Evolutionary conservation across 805 yeast genomes (phyloP), one percentile per base, ranked within the genome.

Genomic region (Ogataea zsoltii): DNA sequence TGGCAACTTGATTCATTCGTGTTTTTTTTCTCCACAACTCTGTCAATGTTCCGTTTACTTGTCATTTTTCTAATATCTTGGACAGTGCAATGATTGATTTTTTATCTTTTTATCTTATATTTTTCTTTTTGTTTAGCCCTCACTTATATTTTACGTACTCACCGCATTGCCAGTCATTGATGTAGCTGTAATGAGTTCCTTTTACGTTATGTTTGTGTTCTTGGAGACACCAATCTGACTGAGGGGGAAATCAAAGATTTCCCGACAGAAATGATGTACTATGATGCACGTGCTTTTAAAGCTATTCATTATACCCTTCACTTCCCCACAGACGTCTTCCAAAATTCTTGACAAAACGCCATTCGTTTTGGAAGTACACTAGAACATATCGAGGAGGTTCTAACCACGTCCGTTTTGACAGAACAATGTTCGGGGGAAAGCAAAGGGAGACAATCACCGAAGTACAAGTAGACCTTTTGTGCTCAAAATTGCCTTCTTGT

Each of bases 141-240:
- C 31, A 7, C 31, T 28, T 28, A n/a, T 12, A 28, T 11, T 23
- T 35, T 17, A 35, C 21, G 38, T 21, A 16, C 12, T 19, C 16
- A 18, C 25, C 6, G 37, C 26, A 33, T 33, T 33, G 16, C 11
- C 37, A 19, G n/a, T 16, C 10, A 12, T 6, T 16, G 17, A 11
- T 5, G 5, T 6, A 9, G 5, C 7, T 21, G 5, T 9, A 9
- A 21, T 9, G 9, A 21, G 5, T 21, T 6, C 5, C 25, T 21
- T 21, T 21, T 21, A 21, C 25, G 25, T 21, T 30, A 40, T 61
- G 66, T 61, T 26, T 60, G 66, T 61, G 66, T 61, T 61, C 62
- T 61, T 61, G 66, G 66, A 61, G 66, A 61, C 66, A 61, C 64
- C 65, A 57, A 47, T 54, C 57, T 53, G 55, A 56, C 50, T 45